Evolutionary conservation across 2,329 filamentous ascomycete genomes (phyloP), one percentile per base, ranked within the genome.

Genomic region (Simplicillium sp.): DNA sequence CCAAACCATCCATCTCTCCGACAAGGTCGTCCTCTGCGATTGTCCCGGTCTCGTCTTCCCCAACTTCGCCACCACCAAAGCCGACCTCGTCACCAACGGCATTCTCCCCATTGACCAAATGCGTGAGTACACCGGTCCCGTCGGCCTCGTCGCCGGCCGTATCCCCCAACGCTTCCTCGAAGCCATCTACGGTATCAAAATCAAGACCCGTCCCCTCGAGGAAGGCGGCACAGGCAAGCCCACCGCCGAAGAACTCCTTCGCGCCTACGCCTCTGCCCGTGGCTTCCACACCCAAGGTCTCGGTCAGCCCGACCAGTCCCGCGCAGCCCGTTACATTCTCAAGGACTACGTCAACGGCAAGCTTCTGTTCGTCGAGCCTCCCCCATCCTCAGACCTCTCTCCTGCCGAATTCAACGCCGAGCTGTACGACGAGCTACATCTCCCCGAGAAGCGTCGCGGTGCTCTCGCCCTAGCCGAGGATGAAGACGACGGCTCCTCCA

Each of bases 321-420:
- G 92, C 52, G 92, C 92, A 7, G 88, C 90, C 4, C 77, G 92
- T 40, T 84, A 87, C 51, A 74, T 98, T 13, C 75, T 98, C 18
- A 98, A 98, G 60, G 92, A 98, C 65, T 98, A 97, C 55, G 92
- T 98, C 51, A 94, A 84, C 58, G 92, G 92, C 47, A 97, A 96
- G 65, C 75, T 98, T 0, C 75, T 97, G 6, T 97, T 84, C 66
- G 92, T 88, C 50, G 82, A 90, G 53, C 89, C 92, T 4, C 92
- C 92, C 1, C 89, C 89, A 0, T 66, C 66, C 4, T 74, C 81
- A 25, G 77, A 84, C 32, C 84, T 96, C 50, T 68, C 78, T 1
- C 20, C 20, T 5, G 66, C 67, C 37, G 77, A 82, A 40, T 98
- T 97, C 72, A 98, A 98, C 65, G 69, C 72, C 38, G 89, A 94